Conservation (phyloP, 768 basidiomycete species). For the Stropharia rugosoannulata region DNA sequence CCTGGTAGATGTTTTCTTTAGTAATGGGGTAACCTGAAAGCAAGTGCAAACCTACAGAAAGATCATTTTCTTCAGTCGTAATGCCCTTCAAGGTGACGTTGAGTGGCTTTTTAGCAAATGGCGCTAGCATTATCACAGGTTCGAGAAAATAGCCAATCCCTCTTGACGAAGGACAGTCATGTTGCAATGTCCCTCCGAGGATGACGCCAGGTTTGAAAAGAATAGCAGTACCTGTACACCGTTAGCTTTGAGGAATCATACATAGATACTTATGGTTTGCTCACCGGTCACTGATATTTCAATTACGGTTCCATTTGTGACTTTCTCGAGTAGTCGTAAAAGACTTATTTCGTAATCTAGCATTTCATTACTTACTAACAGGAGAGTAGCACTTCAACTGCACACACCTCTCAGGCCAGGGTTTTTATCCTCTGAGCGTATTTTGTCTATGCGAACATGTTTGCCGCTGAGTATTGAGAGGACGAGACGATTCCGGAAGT, state of each 20-base stretch:
- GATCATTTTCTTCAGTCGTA: slow-evolving; percentile 89
- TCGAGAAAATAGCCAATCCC: slow-evolving; percentile 96
- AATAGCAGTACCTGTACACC: slow-evolving; percentile 75
- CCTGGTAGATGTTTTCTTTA: slow-evolving; percentile 41
- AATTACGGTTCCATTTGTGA: slow-evolving; percentile 91
- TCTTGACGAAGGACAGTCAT: slow-evolving; percentile 88
- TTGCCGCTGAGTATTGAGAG: slow-evolving; percentile 91
- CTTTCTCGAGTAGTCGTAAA: slow-evolving; percentile 81
- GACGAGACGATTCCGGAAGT: slow-evolving; percentile 82
- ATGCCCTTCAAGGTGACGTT: slow-evolving; percentile 83
- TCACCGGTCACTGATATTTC: slow-evolving; percentile 95
- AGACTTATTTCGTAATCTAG: slow-evolving; percentile 92
- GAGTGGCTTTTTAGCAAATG: slow-evolving; percentile 87
- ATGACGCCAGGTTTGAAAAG: slow-evolving; percentile 92
- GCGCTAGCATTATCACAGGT: slow-evolving; percentile 84
- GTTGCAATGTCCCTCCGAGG: slow-evolving; percentile 73
- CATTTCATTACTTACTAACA: not conserved
- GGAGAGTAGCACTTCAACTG: not conserved
- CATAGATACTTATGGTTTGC: slow-evolving; percentile 13
- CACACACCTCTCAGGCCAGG: slow-evolving; percentile 85
- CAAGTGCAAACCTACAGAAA: slow-evolving; percentile 58
- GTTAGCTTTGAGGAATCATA: not conserved
- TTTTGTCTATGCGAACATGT: slow-evolving; percentile 79
- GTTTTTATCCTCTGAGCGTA: slow-evolving; percentile 90
- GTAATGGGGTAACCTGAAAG: not conserved